phyloP scores from a whole-genome alignment of 257 asterid species.

The Marsdenia floribunda region DNA sequence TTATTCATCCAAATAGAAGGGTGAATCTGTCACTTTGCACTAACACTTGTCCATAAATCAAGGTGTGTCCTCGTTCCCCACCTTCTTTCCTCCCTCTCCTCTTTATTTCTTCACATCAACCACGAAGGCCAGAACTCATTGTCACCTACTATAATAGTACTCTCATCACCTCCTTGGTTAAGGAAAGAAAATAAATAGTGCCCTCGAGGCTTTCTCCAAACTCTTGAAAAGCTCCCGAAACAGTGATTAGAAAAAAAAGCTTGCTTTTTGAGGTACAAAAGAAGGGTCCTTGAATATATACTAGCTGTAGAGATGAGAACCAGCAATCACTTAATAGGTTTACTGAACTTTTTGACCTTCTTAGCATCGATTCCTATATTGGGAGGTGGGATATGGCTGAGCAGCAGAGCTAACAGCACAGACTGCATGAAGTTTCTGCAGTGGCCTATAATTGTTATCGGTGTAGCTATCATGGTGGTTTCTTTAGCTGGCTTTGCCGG shows the following conservation, averaged over 20 bases:
- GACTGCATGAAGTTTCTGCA: conserved; percentile 83
- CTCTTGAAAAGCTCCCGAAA: neutral
- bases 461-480: conserved; percentile 64
- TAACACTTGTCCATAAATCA: conserved; percentile 3
- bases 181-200: neutral
- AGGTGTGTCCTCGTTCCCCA: neutral
- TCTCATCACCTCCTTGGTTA: neutral
- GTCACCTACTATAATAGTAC: neutral
- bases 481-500: conserved; percentile 89
- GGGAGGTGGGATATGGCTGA: conserved; percentile 88
- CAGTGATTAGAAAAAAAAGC: neutral
- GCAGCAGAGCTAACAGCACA: conserved; percentile 77
- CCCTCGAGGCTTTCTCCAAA: neutral
- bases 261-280: neutral
- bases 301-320: conserved; percentile 38
- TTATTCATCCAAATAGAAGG: neutral
- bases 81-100: neutral
- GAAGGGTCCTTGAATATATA: neutral
- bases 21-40: neutral
- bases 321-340: conserved; percentile 65
- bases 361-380: conserved; percentile 62
- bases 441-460: conserved; percentile 79
- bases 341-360: conserved; percentile 56
- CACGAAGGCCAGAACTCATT: neutral
- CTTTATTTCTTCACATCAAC: neutral